These are phyloP conservation scores for Nitzschia sp. DNA, from an alignment of 108 stramenopile species.

Conservation along the genomic window DNA sequence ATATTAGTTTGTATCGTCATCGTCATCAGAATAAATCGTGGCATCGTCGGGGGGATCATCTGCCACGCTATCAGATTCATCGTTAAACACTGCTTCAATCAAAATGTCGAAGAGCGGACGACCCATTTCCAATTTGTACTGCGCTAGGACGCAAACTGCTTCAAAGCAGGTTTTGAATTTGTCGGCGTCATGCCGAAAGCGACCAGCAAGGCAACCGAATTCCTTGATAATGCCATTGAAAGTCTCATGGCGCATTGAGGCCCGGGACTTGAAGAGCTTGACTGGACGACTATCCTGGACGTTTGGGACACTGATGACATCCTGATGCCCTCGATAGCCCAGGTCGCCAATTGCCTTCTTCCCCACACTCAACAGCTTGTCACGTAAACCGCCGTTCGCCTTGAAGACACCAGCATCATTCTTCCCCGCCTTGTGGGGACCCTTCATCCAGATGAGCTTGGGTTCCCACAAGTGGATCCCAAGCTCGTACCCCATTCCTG, in stretches of 20 bases:
- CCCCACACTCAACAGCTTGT: background rate
- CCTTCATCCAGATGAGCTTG: constrained; percentile 45
- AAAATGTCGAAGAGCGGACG: constrained; percentile 22
- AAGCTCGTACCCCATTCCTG: constrained; percentile 19
- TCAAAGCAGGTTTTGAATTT: constrained; percentile 10
- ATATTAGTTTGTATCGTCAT: too few relatives aligned
- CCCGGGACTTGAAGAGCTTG: constrained; percentile 20
- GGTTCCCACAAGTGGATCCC: constrained; percentile 2
- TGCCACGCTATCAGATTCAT: background rate
- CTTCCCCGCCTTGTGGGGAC: constrained; percentile 38
- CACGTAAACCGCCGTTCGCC: background rate
- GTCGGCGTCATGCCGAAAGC: constrained; percentile 16
- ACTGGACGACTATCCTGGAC: background rate
- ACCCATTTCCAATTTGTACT: constrained; percentile 21
- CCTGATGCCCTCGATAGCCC: constrained; percentile 14
- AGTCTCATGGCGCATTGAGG: constrained; percentile 16
- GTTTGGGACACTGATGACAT: constrained; percentile 1
- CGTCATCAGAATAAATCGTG: background rate
- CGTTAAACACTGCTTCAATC: too few relatives aligned
- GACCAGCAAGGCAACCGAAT: constrained; percentile 5
- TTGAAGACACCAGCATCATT: constrained; percentile 39
- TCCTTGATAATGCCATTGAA: constrained; percentile 24
- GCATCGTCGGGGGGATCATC: background rate
- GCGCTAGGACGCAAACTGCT: constrained; percentile 20
- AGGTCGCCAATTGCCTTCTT: constrained; percentile 23